A percentile compares a stretch with the other conserved stretches of the same genome.
These are phyloP conservation scores for Rhodotorula kratochvilovae DNA, from an alignment of 768 basidiomycete species.

Conservation along the genomic window DNA sequence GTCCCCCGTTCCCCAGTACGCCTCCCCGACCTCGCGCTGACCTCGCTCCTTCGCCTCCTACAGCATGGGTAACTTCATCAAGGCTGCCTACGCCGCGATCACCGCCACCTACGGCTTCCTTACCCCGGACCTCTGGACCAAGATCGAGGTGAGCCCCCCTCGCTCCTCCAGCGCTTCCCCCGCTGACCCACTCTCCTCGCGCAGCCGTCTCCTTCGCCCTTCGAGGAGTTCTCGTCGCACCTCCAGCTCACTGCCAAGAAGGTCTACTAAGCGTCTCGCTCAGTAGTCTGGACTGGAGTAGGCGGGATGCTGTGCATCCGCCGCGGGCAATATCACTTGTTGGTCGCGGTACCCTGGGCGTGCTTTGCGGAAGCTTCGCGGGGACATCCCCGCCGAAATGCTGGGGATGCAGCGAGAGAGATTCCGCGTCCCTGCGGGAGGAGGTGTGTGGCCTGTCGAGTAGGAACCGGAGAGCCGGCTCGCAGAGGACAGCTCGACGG, in stretches of 20 bases:
- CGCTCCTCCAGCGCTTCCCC: not conserved
- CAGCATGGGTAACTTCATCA: constrained; percentile 79
- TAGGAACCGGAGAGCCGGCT: too few species aligned
- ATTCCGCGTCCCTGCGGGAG: too few species aligned
- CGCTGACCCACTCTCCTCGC: not conserved
- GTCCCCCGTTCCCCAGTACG: constrained; percentile 9
- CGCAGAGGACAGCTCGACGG: too few species aligned
- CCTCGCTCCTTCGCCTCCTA: not conserved
- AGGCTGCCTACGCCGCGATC: constrained; percentile 58
- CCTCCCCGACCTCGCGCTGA: not conserved
- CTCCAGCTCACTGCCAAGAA: constrained; percentile 77
- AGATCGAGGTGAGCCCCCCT: constrained; percentile 63
- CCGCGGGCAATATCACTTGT: not conserved
- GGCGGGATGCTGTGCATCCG: constrained; percentile 1
- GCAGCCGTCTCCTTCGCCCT: constrained; percentile 57
- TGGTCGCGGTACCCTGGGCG: too few species aligned
- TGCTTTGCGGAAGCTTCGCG: too few species aligned
- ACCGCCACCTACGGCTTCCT: constrained; percentile 98
- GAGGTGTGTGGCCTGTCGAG: too few species aligned
- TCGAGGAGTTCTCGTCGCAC: constrained; percentile 92
- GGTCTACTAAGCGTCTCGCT: constrained; percentile 50
- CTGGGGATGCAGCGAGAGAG: too few species aligned
- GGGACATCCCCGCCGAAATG: too few species aligned
- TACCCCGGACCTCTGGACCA: constrained; percentile 95
- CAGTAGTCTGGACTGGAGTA: not conserved